These are phyloP conservation scores for Lenzites betulinus DNA, from an alignment of 768 basidiomycete genomes.

Conservation along the genomic window DNA sequence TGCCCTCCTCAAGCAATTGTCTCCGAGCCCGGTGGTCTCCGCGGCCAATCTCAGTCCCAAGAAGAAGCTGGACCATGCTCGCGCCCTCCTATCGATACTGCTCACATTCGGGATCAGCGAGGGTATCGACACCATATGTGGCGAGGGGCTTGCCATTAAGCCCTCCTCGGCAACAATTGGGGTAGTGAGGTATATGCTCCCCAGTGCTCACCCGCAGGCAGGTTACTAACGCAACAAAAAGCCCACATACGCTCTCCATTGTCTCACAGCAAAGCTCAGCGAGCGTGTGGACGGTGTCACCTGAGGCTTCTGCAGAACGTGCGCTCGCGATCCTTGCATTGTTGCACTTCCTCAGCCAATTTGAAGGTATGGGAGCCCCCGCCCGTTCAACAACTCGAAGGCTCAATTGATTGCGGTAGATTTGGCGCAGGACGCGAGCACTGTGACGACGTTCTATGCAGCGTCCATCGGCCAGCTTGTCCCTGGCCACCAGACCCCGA, in stretches of 20 bases:
- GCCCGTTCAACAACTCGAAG: neutral
- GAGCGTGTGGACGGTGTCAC: conserved; percentile 74
- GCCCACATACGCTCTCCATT: conserved; percentile 43
- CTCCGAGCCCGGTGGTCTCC: conserved; percentile 4
- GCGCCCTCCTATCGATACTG: conserved; percentile 60
- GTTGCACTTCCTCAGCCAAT: conserved; percentile 71
- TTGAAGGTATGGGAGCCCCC: conserved; percentile 54
- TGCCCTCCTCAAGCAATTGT: conserved; percentile 21
- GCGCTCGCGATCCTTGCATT: conserved; percentile 66
- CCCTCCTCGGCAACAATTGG: neutral
- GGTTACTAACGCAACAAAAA: conserved; percentile 20
- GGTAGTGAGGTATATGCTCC: neutral
- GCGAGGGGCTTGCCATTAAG: conserved; percentile 49
- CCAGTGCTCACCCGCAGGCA: neutral
- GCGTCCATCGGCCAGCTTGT: conserved; percentile 65
- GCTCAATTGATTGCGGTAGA: conserved; percentile 43
- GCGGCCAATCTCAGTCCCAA: conserved; percentile 27
- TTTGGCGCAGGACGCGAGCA: conserved; percentile 64
- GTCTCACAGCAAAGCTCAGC: conserved; percentile 40
- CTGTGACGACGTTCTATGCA: conserved; percentile 80
- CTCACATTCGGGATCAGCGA: conserved; percentile 70
- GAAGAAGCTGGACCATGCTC: conserved; percentile 54
- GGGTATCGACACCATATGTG: conserved; percentile 71
- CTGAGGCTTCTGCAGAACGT: conserved; percentile 66
- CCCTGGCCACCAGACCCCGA: conserved; percentile 61